Conservation (phyloP, 140 eudicot species). For the Senecio squalidus region DNA sequence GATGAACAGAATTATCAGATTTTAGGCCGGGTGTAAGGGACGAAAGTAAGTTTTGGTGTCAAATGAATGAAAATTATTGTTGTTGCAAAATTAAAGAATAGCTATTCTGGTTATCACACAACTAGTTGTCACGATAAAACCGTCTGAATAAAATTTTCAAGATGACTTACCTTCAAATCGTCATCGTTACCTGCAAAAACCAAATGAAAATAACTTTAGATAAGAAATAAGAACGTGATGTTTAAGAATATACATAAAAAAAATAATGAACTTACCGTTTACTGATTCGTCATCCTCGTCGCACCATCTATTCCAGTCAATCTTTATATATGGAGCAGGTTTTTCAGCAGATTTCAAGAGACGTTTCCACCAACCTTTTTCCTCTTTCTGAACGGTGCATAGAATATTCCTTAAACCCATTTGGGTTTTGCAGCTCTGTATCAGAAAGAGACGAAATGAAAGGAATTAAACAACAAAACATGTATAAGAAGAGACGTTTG, state of each 20-base stretch:
- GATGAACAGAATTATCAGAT: constrained; percentile 6
- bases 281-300: constrained; percentile 81
- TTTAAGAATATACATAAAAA: background rate
- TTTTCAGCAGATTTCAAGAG: constrained; percentile 67
- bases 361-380: constrained; percentile 86
- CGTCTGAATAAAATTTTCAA: constrained; percentile 1
- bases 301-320: constrained; percentile 95
- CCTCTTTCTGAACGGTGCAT: constrained; percentile 75
- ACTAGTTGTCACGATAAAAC: too few species aligned
- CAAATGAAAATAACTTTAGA: constrained; percentile 1
- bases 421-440: constrained; percentile 77
- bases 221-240: background rate
- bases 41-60: background rate
- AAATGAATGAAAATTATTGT: too few species aligned
- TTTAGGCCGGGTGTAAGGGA: background rate
- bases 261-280: constrained; percentile 49
- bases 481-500: background rate
- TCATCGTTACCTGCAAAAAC: constrained; percentile 53
- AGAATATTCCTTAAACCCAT: constrained; percentile 70
- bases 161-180: constrained; percentile 45
- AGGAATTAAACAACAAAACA: background rate
- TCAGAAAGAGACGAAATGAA: background rate
- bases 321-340: constrained; percentile 84
- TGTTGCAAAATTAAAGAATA: background rate
- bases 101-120: background rate